Conservation (phyloP, 768 basidiomycete species). For the Gloeophyllum trabeum region DNA sequence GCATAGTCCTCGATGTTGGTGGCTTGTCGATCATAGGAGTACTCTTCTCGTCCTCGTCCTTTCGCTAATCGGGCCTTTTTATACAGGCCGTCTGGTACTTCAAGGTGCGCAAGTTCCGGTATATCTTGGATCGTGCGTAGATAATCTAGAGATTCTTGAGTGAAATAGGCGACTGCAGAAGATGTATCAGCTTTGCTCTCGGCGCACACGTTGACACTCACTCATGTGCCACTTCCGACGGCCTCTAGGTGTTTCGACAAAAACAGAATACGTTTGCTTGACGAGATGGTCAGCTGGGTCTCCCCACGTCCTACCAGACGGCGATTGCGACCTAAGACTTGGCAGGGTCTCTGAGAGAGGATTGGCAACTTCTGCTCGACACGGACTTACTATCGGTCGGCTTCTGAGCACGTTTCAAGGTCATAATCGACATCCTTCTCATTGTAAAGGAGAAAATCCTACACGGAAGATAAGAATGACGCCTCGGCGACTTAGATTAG, state of each 20-base stretch:
- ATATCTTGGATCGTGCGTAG: slow-evolving; percentile 20
- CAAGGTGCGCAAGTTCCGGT: slow-evolving; percentile 17
- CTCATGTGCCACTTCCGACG: slow-evolving; percentile 77
- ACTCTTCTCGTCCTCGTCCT: slow-evolving; percentile 7
- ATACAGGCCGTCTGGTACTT: slow-evolving; percentile 21
- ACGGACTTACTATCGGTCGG: not conserved
- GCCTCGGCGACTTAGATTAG: not conserved
- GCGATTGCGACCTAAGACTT: not conserved
- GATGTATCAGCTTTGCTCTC: too few species aligned
- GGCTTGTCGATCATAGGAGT: not conserved
- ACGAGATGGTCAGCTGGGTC: slow-evolving; percentile 33
- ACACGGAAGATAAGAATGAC: slow-evolving; percentile 1
- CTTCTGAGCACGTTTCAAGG: slow-evolving; percentile 7
- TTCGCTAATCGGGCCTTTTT: slow-evolving; percentile 19
- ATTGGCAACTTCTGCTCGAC: not conserved
- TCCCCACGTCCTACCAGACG: not conserved
- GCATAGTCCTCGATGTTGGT: not conserved
- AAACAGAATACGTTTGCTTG: slow-evolving; percentile 77
- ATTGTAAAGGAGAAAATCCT: slow-evolving; percentile 75
- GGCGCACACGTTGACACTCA: too few species aligned
- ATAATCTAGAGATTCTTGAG: slow-evolving; percentile 19
- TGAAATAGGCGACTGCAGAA: slow-evolving; percentile 24
- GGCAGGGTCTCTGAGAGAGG: not conserved
- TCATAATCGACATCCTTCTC: slow-evolving; percentile 39
- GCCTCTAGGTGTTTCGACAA: slow-evolving; percentile 53